Evolutionary conservation across 257 asterid species (phyloP), one percentile per base, ranked within the genome.

Genomic region (Eustoma russellianum): DNA sequence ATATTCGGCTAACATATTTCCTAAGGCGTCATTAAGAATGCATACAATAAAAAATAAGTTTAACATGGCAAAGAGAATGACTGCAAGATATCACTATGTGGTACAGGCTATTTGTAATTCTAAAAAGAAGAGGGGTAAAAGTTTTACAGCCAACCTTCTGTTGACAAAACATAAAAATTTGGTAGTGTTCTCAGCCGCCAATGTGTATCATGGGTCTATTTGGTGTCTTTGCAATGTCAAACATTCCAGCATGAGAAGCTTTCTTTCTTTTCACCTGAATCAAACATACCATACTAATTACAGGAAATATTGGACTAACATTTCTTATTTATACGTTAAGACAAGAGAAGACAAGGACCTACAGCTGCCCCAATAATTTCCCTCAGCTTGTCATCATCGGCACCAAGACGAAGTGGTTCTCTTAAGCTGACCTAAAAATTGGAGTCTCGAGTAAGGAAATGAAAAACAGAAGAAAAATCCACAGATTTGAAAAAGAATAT

Each of bases 141-240:
- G 30, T 24, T 24, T 24, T 4, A 4, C 3, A 24, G 30, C 43
- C 9, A 5, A 38, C 43, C 43, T 38, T 38, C 43, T 4, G 43
- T 38, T 7, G 12, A 38, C 43, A 38, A 2, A 38, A 38, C 43
- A 38, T 8, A 38, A 2, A 38, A 38, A 38, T 38, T 38, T 8
- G 43, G 6, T 46, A 33, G 44, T 38, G 9, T 41, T 41, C 55
- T 68, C 72, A 88, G 77, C 98, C 95, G 13, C 99, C 99, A 56
- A 92, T 92, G 62, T 85, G 99, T 67, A 85, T 77, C 99, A 88
- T 92, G 12, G 99, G 99, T 65, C 97, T 83, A 70, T 91, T 91
- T 51, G 90, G 95, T 11, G 95, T 91, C 71, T 80, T 83, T 50
- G 97, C 98, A 19, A 91, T 51, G 77, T 87, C 94, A 53, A 80